These are phyloP conservation scores for Coffea humblotiana DNA, from an alignment of 305 asterid genomes.

Conservation along the genomic window DNA sequence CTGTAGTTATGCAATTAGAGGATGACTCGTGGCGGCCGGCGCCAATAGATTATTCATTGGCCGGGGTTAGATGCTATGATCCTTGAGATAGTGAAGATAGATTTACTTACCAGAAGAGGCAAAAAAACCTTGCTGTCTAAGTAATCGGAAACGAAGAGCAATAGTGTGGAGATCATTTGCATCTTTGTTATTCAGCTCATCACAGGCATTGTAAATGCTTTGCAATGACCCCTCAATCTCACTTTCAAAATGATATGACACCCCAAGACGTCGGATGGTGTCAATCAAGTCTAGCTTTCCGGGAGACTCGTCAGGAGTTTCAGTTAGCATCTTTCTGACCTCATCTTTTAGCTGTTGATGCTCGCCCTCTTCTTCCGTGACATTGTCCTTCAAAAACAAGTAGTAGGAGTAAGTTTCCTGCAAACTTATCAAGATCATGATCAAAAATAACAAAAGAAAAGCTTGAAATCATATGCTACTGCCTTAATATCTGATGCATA, in stretches of 20 bases:
- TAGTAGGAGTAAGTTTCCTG: too few species aligned
- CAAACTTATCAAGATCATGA: too few species aligned
- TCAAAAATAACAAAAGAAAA: too few species aligned
- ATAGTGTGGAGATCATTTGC: constrained; percentile 15
- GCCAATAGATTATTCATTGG: too few species aligned
- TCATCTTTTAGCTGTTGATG: background rate
- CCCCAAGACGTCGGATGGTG: too few species aligned
- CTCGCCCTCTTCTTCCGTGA: background rate
- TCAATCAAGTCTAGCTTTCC: constrained; percentile 5
- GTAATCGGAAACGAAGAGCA: constrained; percentile 31
- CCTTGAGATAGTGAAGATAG: too few species aligned
- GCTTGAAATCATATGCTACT: too few species aligned
- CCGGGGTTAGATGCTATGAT: too few species aligned
- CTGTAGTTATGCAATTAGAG: too few species aligned
- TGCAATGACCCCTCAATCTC: constrained; percentile 28
- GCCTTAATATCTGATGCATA: too few species aligned
- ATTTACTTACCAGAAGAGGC: constrained; percentile 22
- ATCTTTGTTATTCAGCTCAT: background rate
- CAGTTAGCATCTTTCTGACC: background rate
- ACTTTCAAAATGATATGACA: constrained; percentile 13
- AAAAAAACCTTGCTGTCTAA: constrained; percentile 25
- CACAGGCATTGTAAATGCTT: background rate
- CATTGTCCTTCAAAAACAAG: background rate
- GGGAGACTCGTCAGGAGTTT: background rate
- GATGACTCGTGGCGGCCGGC: too few species aligned